These are phyloP conservation scores for Kwoniella europaea DNA, from an alignment of 768 basidiomycete species.

Conservation along the genomic window DNA sequence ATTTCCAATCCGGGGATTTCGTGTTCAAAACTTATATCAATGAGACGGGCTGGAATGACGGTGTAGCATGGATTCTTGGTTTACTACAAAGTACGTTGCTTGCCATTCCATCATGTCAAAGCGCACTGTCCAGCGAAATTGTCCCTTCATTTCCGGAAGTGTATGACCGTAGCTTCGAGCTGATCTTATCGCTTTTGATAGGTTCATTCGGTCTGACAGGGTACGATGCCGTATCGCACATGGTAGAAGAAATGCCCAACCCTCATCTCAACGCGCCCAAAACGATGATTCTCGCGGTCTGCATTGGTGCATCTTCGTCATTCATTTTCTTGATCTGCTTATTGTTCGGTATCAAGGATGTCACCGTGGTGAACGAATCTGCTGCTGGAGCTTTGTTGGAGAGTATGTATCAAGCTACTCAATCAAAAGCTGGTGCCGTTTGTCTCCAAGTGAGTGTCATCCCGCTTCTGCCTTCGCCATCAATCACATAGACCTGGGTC, in stretches of 20 bases:
- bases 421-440: constrained; percentile 42
- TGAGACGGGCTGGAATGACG: constrained; percentile 51
- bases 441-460: constrained; percentile 35
- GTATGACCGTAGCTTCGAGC: background rate
- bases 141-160: too few species aligned
- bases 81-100: constrained; percentile 38
- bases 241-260: constrained; percentile 53
- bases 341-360: constrained; percentile 43
- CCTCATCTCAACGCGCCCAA: constrained; percentile 47
- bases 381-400: constrained; percentile 45
- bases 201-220: constrained; percentile 49
- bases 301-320: constrained; percentile 40
- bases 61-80: constrained; percentile 49
- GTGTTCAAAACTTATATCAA: constrained; percentile 49
- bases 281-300: constrained; percentile 45
- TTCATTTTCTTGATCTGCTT: constrained; percentile 48
- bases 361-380: constrained; percentile 43
- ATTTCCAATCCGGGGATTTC: constrained; percentile 44
- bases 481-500: background rate
- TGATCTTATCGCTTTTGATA: background rate
- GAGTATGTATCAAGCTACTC: constrained; percentile 47
- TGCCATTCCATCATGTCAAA: too few species aligned
- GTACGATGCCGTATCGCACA: constrained; percentile 52
- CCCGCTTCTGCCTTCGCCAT: background rate
- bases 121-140: too few species aligned